Evolutionary conservation across 2,329 filamentous ascomycete genomes (phyloP).

Genomic region (Colletotrichum sp.): DNA sequence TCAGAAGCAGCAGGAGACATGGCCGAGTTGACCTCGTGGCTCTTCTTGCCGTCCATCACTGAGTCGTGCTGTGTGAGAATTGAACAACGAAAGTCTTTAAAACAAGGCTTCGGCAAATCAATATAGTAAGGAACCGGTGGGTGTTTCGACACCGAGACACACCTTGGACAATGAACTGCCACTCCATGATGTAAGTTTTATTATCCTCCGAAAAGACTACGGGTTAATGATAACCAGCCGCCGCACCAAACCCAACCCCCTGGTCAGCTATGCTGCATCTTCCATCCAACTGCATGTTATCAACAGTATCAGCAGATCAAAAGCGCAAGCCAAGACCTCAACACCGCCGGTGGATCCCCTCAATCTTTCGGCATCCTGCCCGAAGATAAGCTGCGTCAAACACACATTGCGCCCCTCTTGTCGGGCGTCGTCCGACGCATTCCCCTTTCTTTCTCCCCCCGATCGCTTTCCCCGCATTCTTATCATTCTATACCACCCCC

Average conservation of each 20-base stretch:
- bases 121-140: neutral
- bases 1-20: neutral
- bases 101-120: fast-evolving
- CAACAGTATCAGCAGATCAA: neutral
- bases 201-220: fast-evolving
- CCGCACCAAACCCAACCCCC: no score
- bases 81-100: neutral
- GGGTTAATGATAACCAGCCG: neutral
- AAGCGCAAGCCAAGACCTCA: neutral
- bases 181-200: neutral
- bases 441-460: neutral
- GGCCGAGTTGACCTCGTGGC: neutral
- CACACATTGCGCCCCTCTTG: neutral
- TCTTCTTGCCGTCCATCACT: neutral
- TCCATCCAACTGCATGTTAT: neutral
- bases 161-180: neutral
- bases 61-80: neutral
- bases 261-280: neutral
- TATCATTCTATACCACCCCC: neutral
- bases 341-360: neutral
- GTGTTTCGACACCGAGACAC: neutral
- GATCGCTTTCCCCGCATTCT: conserved; percentile 2
- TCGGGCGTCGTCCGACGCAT: neutral
- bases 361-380: neutral
- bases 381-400: neutral